Evolutionary conservation across 1,284 basidiomycete genomes (phyloP).

Genomic region (Trametes hirsuta): DNA sequence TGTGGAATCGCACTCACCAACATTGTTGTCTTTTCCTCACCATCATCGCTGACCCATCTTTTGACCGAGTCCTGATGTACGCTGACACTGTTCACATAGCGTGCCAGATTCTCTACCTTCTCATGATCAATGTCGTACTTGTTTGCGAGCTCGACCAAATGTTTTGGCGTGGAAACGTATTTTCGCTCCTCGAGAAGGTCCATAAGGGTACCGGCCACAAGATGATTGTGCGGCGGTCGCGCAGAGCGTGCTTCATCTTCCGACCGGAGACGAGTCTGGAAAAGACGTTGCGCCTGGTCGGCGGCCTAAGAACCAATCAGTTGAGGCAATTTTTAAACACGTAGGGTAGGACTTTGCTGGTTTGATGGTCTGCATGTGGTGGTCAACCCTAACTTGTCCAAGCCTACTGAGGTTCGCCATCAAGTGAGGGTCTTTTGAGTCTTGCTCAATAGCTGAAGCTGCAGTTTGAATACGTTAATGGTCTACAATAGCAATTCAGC

Average conservation of each 20-base stretch:
- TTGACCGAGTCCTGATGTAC: conserved; percentile 54
- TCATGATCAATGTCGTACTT: conserved; percentile 61
- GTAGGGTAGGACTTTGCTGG: conserved; percentile 47
- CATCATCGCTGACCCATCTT: conserved; percentile 55
- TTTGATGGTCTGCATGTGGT: conserved; percentile 58
- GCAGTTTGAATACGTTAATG: not conserved
- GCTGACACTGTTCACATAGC: conserved; percentile 74
- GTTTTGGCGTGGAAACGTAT: conserved; percentile 43
- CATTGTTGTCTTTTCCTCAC: conserved; percentile 62
- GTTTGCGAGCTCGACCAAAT: conserved; percentile 53
- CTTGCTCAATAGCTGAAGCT: conserved; percentile 61
- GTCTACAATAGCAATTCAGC: not conserved
- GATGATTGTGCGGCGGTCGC: conserved; percentile 48
- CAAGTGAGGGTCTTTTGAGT: conserved; percentile 78
- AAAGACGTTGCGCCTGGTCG: conserved; percentile 46
- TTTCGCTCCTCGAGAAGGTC: conserved; percentile 73
- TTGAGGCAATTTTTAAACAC: too few relatives aligned
- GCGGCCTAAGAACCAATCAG: conserved; percentile 28
- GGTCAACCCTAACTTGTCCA: conserved; percentile 76
- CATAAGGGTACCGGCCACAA: conserved; percentile 60
- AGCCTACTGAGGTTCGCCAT: conserved; percentile 70
- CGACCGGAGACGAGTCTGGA: conserved; percentile 55
- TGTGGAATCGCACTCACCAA: conserved; percentile 44
- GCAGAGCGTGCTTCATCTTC: conserved; percentile 55
- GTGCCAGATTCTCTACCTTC: conserved; percentile 58